Conservation (phyloP, 2,329 filamentous ascomycete species). For the Trichoderma brevicompactum region DNA sequence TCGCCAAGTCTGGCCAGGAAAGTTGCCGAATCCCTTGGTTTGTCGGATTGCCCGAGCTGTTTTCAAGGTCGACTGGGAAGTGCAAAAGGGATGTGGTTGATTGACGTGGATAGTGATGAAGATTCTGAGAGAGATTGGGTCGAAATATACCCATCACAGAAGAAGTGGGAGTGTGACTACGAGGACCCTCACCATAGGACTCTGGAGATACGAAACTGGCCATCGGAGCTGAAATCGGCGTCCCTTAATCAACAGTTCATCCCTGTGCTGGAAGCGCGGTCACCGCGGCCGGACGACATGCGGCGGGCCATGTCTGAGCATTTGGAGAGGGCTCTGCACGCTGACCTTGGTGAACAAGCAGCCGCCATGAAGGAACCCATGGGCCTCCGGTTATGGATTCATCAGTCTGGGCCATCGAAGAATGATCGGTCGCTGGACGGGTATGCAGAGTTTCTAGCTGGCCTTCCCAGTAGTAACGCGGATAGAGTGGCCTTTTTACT, state of each 20-base stretch:
- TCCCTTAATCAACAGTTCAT: slow-evolving; percentile 70
- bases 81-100: slow-evolving; percentile 76
- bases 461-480: slow-evolving; percentile 54
- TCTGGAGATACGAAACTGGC: slow-evolving; percentile 63
- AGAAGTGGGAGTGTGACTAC: slow-evolving; percentile 65
- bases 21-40: slow-evolving; percentile 56
- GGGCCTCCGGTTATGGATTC: slow-evolving; percentile 59
- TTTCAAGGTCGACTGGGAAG: slow-evolving; percentile 73
- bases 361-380: slow-evolving; percentile 55
- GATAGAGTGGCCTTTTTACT: slow-evolving; percentile 61
- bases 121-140: slow-evolving; percentile 62
- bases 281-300: slow-evolving; percentile 52
- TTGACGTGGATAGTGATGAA: slow-evolving; percentile 54
- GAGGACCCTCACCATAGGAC: slow-evolving; percentile 58
- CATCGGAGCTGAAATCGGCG: slow-evolving; percentile 47
- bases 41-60: slow-evolving; percentile 61
- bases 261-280: slow-evolving; percentile 66
- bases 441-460: slow-evolving; percentile 51
- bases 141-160: slow-evolving; percentile 67
- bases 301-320: slow-evolving; percentile 52
- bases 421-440: slow-evolving; percentile 47
- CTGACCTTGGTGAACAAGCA: slow-evolving; percentile 58
- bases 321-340: slow-evolving; percentile 54
- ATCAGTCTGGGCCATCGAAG: slow-evolving; percentile 44
- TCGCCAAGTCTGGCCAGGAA: slow-evolving; percentile 62